phyloP scores from a whole-genome alignment of 495 filamentous ascomycete genomes.

The Hyaloscypha variabilis region DNA sequence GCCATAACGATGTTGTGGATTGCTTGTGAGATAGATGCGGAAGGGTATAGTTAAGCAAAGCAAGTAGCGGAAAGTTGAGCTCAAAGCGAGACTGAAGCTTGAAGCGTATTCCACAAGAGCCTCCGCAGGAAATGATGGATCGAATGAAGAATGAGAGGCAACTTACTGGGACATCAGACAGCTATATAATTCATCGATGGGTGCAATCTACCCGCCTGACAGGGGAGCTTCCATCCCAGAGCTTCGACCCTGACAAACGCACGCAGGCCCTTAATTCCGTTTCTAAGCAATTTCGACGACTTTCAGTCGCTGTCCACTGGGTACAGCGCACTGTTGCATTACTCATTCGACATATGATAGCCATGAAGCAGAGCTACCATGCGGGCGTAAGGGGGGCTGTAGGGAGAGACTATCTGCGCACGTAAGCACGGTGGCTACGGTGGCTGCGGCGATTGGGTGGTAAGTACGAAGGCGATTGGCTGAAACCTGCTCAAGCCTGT shows the following conservation, averaged over 20 bases:
- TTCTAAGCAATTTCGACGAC: slow-evolving; percentile 3
- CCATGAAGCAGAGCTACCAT: neutral
- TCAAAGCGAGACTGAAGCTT: neutral
- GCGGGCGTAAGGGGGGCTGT: neutral
- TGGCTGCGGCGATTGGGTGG: too few species aligned
- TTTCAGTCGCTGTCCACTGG: neutral
- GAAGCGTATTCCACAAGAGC: neutral
- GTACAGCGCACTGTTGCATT: neutral
- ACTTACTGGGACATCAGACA: neutral
- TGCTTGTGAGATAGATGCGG: neutral
- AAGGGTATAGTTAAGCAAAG: neutral
- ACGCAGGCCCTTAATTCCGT: slow-evolving; percentile 4
- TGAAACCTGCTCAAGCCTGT: too few species aligned
- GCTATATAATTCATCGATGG: slow-evolving; percentile 4
- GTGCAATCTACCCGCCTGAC: neutral
- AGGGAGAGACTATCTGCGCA: neutral
- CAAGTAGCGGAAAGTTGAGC: neutral
- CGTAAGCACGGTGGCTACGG: neutral
- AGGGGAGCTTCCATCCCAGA: neutral
- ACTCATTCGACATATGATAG: neutral
- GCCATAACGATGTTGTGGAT: slow-evolving; percentile 12
- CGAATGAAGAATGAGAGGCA: slow-evolving; percentile 1
- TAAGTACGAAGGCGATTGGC: too few species aligned
- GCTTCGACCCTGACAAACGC: slow-evolving; percentile 20
- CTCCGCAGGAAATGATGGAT: neutral